Conservation (phyloP, 1,139 yeast genomes). For the Yamadazyma conglobata region DNA sequence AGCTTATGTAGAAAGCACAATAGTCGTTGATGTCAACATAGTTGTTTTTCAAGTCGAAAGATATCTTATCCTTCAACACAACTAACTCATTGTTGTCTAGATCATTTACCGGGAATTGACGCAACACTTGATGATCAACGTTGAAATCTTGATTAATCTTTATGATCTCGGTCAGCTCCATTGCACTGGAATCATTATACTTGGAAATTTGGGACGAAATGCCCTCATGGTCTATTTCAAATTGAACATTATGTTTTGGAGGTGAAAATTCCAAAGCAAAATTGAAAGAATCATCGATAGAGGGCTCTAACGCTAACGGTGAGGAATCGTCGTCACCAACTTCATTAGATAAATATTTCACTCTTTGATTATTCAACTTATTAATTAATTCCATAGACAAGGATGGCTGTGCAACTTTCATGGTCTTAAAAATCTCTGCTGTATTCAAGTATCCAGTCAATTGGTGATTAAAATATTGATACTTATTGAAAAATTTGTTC, state of each 20-base stretch:
- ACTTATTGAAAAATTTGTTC: slow-evolving; percentile 16
- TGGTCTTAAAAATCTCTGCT: slow-evolving; percentile 39
- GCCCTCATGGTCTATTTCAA: slow-evolving; percentile 3
- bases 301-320: slow-evolving; percentile 1
- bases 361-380: slow-evolving; percentile 12
- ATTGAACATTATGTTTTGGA: slow-evolving; percentile 4
- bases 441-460: slow-evolving; percentile 38
- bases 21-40: slow-evolving; percentile 46
- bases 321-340: neutral
- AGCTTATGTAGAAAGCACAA: slow-evolving; percentile 42
- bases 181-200: slow-evolving; percentile 10
- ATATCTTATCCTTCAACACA: slow-evolving; percentile 37
- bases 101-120: slow-evolving; percentile 8
- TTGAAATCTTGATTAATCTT: slow-evolving; percentile 12
- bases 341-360: slow-evolving; percentile 5
- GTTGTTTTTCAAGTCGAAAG: slow-evolving; percentile 42
- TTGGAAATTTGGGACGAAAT: slow-evolving; percentile 3
- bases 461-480: slow-evolving; percentile 41
- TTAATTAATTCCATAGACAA: slow-evolving; percentile 14
- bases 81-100: slow-evolving; percentile 22
- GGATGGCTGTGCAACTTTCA: slow-evolving; percentile 45
- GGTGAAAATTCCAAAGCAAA: slow-evolving; percentile 1
- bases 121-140: slow-evolving; percentile 12
- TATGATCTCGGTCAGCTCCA: slow-evolving; percentile 8
- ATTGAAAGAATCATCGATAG: slow-evolving; percentile 2